Evolutionary conservation across 495 filamentous ascomycete genomes (phyloP).

Genomic region (Penicillium chermesinum): DNA sequence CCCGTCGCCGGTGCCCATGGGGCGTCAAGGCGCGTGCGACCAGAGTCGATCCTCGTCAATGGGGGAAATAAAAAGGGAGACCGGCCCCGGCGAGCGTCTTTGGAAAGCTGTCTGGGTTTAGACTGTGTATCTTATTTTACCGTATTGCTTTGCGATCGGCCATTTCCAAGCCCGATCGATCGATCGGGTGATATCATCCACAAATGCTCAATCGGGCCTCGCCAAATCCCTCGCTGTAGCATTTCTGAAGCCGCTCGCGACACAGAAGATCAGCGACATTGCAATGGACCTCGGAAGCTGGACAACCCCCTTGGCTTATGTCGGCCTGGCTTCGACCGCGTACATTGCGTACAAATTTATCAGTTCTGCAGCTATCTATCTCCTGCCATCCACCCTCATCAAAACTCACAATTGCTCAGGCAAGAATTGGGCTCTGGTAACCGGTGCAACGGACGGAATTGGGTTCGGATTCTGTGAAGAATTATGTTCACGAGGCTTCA

Average conservation of each 20-base stretch:
- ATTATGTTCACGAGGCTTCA: conserved; percentile 51
- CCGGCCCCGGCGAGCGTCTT: too few relatives aligned
- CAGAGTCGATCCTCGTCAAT: not conserved
- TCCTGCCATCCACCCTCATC: conserved; percentile 12
- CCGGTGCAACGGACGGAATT: conserved; percentile 56
- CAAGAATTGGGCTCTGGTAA: conserved; percentile 52
- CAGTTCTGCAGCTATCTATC: conserved; percentile 18
- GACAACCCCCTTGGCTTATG: conserved; percentile 6
- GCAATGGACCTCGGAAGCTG: not conserved
- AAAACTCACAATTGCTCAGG: conserved; percentile 14
- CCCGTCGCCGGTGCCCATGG: too few relatives aligned
- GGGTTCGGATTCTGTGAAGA: conserved; percentile 47
- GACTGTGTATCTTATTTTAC: too few relatives aligned
- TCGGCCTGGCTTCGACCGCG: conserved; percentile 16
- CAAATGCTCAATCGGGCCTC: too few relatives aligned
- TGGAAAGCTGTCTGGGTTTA: too few relatives aligned
- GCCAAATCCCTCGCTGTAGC: too few relatives aligned
- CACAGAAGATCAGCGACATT: too few relatives aligned
- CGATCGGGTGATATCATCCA: too few relatives aligned
- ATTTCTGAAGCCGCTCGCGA: too few relatives aligned
- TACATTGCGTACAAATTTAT: conserved; percentile 11
- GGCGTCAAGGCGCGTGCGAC: not conserved
- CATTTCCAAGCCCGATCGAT: too few relatives aligned
- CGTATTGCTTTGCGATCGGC: too few relatives aligned
- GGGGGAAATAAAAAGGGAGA: not conserved